A percentile compares a stretch with the other conserved stretches of the same genome.
phyloP scores from a whole-genome alignment of 768 basidiomycete species.

The Hygrophoropsis aurantiaca region DNA sequence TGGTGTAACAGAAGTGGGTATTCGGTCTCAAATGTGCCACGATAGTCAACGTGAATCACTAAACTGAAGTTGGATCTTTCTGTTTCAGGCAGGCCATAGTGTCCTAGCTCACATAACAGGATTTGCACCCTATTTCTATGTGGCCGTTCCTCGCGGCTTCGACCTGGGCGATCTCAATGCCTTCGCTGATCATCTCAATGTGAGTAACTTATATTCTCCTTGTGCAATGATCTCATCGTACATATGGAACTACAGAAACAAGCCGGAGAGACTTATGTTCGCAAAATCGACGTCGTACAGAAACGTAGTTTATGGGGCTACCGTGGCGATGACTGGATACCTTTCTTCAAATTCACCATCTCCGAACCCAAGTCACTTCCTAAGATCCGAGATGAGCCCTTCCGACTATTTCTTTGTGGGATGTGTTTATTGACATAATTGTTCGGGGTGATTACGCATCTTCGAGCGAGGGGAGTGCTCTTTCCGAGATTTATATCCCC shows the following conservation, averaged over 20 bases:
- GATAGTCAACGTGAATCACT: too few relatives aligned
- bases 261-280: slow-evolving; percentile 40
- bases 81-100: slow-evolving; percentile 74
- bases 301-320: slow-evolving; percentile 88
- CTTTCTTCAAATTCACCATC: slow-evolving; percentile 86
- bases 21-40: background rate
- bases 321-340: slow-evolving; percentile 70
- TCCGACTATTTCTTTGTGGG: background rate
- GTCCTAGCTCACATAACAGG: slow-evolving; percentile 80
- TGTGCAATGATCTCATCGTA: too few relatives aligned
- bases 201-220: slow-evolving; percentile 34
- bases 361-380: slow-evolving; percentile 74
- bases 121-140: slow-evolving; percentile 92
- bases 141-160: slow-evolving; percentile 86
- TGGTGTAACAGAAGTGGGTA: slow-evolving; percentile 83
- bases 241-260: slow-evolving; percentile 11
- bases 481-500: slow-evolving; percentile 60
- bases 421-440: slow-evolving; percentile 12
- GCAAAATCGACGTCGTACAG: slow-evolving; percentile 55
- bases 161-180: slow-evolving; percentile 60
- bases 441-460: slow-evolving; percentile 41
- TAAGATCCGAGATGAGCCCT: slow-evolving; percentile 86
- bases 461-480: slow-evolving; percentile 76
- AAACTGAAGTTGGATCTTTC: too few relatives aligned
- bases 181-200: slow-evolving; percentile 74